Conservation (phyloP, 345 rosid genomes). For the Jatropha curcas region DNA sequence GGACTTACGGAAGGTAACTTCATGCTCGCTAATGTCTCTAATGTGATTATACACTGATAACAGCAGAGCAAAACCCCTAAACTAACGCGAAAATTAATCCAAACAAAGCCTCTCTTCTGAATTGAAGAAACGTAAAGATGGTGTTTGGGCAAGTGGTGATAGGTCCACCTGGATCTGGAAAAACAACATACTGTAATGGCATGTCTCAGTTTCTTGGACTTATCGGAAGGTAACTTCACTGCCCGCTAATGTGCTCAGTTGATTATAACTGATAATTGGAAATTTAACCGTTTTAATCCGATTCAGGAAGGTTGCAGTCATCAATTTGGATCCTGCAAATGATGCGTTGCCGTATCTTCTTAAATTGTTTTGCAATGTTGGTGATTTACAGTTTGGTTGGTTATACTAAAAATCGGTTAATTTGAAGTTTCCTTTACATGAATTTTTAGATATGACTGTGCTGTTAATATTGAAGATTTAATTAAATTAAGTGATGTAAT, state of each 20-base stretch:
- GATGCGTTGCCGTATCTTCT: conserved; percentile 83
- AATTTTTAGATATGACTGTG: conserved; percentile 69
- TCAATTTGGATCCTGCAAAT: conserved; percentile 96
- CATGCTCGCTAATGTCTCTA: not conserved
- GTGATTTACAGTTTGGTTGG: too few relatives aligned
- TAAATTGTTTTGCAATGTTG: not conserved
- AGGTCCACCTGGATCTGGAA: conserved; percentile 98
- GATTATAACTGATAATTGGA: not conserved
- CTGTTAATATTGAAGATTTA: conserved; percentile 81
- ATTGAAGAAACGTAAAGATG: conserved; percentile 30
- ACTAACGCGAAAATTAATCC: not conserved
- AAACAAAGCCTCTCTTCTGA: not conserved
- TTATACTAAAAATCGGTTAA: not conserved
- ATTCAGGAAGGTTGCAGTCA: conserved; percentile 83
- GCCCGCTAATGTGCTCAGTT: too few relatives aligned
- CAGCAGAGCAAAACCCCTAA: not conserved
- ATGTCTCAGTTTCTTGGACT: conserved; percentile 93
- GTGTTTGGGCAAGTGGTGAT: conserved; percentile 92
- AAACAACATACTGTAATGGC: conserved; percentile 96
- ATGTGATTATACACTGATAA: not conserved
- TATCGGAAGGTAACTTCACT: conserved; percentile 61
- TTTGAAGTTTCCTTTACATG: conserved; percentile 41
- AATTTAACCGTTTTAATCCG: not conserved
- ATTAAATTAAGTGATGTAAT: conserved; percentile 79
- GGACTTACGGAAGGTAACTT: conserved; percentile 69